Conservation (phyloP, 1,284 basidiomycete genomes). For the Tausonia pullulans region DNA sequence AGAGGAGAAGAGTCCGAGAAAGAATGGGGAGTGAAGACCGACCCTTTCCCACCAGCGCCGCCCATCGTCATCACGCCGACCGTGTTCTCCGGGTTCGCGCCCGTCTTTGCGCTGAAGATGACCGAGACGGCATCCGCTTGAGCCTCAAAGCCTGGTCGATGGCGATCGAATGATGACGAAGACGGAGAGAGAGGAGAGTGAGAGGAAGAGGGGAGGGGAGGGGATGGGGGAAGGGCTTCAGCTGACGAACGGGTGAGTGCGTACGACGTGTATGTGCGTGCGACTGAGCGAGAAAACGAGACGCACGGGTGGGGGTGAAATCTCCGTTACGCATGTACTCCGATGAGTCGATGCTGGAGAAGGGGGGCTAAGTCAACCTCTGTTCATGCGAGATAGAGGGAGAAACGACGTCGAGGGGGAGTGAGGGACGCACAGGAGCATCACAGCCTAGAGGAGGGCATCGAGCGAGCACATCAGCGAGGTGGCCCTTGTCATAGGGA, state of each 20-base stretch:
- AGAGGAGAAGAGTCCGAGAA: neutral
- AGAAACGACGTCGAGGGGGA: neutral
- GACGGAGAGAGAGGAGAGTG: constrained; percentile 13
- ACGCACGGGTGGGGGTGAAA: constrained; percentile 6
- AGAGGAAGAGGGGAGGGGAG: constrained; percentile 8
- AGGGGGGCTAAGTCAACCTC: neutral
- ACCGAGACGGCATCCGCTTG: constrained; percentile 85
- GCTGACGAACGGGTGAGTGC: neutral
- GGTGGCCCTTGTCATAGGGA: neutral
- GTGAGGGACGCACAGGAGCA: constrained; percentile 15
- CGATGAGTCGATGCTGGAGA: constrained; percentile 69
- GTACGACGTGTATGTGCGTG: no score
- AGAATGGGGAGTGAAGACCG: constrained; percentile 28
- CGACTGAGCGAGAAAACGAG: neutral
- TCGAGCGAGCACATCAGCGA: neutral
- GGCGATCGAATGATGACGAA: constrained; percentile 53
- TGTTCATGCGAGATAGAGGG: neutral
- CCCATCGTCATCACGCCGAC: constrained; percentile 98
- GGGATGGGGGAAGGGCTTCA: neutral
- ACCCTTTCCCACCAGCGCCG: constrained; percentile 57
- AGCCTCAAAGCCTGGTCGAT: constrained; percentile 78
- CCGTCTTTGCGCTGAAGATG: constrained; percentile 85
- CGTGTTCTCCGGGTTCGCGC: constrained; percentile 92
- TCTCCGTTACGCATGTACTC: constrained; percentile 65
- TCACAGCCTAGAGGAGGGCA: constrained; percentile 12